A percentile compares a stretch with the other conserved stretches of the same genome.
phyloP scores from a whole-genome alignment of 2,329 filamentous ascomycete genomes.

The Paraconiothyrium brasiliense region DNA sequence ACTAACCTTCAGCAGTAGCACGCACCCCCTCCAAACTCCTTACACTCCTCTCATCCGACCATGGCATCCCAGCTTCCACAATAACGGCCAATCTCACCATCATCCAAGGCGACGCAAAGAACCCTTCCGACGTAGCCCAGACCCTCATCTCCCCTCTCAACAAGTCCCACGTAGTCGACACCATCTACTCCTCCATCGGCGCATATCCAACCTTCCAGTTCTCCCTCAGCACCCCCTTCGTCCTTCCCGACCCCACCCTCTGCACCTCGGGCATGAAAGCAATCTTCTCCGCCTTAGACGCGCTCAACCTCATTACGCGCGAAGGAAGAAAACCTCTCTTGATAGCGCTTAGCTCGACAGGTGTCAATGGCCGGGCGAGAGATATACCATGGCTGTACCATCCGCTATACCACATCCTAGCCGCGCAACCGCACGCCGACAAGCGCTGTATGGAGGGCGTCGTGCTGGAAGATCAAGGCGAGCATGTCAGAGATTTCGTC shows the following conservation, averaged over 20 bases:
- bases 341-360: constrained; percentile 51
- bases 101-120: constrained; percentile 58
- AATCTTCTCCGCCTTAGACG: constrained; percentile 44
- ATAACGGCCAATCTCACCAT: constrained; percentile 57
- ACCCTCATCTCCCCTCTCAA: constrained; percentile 42
- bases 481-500: constrained; percentile 35
- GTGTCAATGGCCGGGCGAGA: constrained; percentile 40
- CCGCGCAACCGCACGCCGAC: constrained; percentile 51
- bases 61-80: constrained; percentile 49
- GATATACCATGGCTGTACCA: constrained; percentile 49
- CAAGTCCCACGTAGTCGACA: constrained; percentile 47
- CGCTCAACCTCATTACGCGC: constrained; percentile 14
- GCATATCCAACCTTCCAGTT: constrained; percentile 38
- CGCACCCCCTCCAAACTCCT: constrained; percentile 61
- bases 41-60: constrained; percentile 49
- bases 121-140: constrained; percentile 52
- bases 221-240: constrained; percentile 37
- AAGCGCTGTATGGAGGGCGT: constrained; percentile 49
- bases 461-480: constrained; percentile 34
- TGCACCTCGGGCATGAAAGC: constrained; percentile 44
- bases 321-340: constrained; percentile 31
- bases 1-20: constrained; percentile 44
- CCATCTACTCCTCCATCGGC: constrained; percentile 61
- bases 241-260: constrained; percentile 44
- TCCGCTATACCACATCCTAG: constrained; percentile 48